These are phyloP conservation scores for Aspergillus fumigatiaffinis DNA, from an alignment of 2,329 filamentous ascomycete genomes.

Conservation along the genomic window DNA sequence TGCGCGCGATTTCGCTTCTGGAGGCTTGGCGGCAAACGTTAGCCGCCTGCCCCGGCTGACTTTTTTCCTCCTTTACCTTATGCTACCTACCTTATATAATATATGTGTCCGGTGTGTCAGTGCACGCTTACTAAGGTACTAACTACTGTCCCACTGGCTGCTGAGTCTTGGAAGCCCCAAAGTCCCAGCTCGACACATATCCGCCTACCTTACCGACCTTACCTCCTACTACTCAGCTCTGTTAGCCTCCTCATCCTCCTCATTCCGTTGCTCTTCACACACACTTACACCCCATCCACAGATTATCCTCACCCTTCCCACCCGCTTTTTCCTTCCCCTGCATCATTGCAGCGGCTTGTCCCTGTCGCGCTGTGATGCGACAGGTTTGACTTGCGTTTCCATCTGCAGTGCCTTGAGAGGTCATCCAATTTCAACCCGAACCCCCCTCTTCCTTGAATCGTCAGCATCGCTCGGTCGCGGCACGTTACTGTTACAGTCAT, in stretches of 20 bases:
- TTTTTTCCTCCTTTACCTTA: no score
- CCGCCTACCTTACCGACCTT: background rate
- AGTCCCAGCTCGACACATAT: background rate
- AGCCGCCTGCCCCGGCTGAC: background rate
- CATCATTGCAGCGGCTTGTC: conserved; percentile 11
- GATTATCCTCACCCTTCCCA: background rate
- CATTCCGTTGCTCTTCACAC: no score
- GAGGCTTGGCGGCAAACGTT: background rate
- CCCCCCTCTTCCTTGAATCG: background rate
- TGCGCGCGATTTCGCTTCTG: background rate
- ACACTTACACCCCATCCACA: background rate
- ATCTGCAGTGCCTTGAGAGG: conserved; percentile 5
- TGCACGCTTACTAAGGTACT: background rate
- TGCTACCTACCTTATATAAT: no score
- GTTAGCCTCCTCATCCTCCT: background rate
- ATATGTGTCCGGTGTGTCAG: no score
- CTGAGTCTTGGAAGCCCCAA: background rate
- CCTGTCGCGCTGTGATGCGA: conserved; percentile 21
- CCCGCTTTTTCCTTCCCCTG: conserved; percentile 1
- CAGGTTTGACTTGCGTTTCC: conserved; percentile 17
- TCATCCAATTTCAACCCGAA: background rate
- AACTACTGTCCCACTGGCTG: background rate
- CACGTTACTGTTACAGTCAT: background rate
- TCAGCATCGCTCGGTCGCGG: conserved; percentile 3
- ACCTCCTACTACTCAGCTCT: background rate